These are phyloP conservation scores for Aspergillus ochraceoroseus DNA, from an alignment of 2,329 filamentous ascomycete species.

Conservation along the genomic window DNA sequence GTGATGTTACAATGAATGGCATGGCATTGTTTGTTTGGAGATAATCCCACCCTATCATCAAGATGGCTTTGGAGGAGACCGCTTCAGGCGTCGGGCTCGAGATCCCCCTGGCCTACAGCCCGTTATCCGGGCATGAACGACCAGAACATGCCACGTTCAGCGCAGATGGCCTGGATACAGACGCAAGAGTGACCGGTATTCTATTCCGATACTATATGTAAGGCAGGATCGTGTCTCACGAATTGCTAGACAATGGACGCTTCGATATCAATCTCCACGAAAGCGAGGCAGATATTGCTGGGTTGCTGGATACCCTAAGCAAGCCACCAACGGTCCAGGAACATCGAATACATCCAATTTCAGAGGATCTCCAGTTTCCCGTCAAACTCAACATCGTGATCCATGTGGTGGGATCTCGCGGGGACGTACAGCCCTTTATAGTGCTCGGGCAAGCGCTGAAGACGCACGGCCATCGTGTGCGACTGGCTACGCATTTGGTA, in stretches of 20 bases:
- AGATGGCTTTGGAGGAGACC: not conserved
- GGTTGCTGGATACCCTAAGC: not conserved
- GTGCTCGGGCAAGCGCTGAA: conserved; percentile 62
- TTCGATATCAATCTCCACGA: not conserved
- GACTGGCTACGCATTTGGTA: conserved; percentile 65
- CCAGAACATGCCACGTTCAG: conserved; percentile 1
- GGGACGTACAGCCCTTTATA: conserved; percentile 71
- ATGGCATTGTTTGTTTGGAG: no score
- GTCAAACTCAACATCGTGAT: conserved; percentile 58
- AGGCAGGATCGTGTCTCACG: not conserved
- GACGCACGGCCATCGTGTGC: conserved; percentile 64
- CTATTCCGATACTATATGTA: no score
- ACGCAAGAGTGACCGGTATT: conserved; percentile 1
- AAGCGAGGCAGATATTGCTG: not conserved
- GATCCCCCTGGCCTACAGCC: not conserved
- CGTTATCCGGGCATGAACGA: not conserved
- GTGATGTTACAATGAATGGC: no score
- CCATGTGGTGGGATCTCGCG: conserved; percentile 68
- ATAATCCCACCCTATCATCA: not conserved
- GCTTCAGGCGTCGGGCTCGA: not conserved
- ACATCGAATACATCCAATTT: not conserved
- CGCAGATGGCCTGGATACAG: not conserved
- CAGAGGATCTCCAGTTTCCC: not conserved
- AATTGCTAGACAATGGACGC: not conserved
- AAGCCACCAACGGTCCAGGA: not conserved